Percentiles rank a stretch among this genome's conserved stretches.
phyloP scores from a whole-genome alignment of 805 yeast species.

The Yamadazyma laniorum region DNA sequence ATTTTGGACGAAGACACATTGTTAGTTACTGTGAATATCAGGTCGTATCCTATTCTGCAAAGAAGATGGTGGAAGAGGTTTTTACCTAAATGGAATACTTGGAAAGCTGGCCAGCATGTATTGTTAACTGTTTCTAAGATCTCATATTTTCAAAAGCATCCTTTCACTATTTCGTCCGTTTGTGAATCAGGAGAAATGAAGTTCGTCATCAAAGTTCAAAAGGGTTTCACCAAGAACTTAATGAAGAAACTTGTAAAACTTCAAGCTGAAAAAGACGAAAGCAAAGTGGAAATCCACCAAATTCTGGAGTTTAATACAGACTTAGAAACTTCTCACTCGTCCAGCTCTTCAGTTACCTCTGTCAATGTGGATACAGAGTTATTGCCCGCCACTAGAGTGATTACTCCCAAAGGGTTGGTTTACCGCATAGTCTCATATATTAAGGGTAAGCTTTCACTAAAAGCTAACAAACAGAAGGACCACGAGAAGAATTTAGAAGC shows the following conservation, averaged over 20 bases:
- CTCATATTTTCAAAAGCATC: slow-evolving; percentile 41
- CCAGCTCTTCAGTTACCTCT: slow-evolving; percentile 2
- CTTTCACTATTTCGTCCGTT: slow-evolving; percentile 45
- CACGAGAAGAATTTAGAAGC: slow-evolving; percentile 1
- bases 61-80: slow-evolving; percentile 26
- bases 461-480: slow-evolving; percentile 1
- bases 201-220: slow-evolving; percentile 38
- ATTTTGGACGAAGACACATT: slow-evolving; percentile 42
- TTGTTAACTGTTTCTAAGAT: slow-evolving; percentile 40
- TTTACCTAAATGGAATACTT: slow-evolving; percentile 37
- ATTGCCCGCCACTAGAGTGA: slow-evolving; percentile 5
- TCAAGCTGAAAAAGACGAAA: slow-evolving; percentile 18
- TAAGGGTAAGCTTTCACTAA: not conserved
- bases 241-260: slow-evolving; percentile 24
- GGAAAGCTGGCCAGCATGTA: slow-evolving; percentile 51
- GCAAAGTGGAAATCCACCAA: not conserved
- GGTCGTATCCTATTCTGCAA: slow-evolving; percentile 15
- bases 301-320: not conserved
- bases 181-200: slow-evolving; percentile 38
- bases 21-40: slow-evolving; percentile 37
- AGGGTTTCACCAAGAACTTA: slow-evolving; percentile 44
- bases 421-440: not conserved
- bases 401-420: not conserved
- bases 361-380: slow-evolving; percentile 13
- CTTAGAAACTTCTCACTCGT: not conserved